phyloP scores from a whole-genome alignment of 2,329 filamentous ascomycete species.

The Fusarium proliferatum region DNA sequence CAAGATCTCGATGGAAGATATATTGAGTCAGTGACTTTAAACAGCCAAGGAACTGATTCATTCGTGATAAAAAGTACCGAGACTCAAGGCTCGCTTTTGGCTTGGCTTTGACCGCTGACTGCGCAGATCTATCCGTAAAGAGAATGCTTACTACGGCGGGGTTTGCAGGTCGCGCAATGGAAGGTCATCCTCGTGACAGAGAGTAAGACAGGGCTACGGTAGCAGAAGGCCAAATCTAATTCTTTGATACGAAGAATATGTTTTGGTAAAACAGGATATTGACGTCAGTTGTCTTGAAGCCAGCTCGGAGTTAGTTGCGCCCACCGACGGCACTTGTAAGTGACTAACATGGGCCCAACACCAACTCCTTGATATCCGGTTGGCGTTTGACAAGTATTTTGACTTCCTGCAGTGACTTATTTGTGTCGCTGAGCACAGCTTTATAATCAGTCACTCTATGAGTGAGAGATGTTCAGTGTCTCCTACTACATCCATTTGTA shows the following conservation, averaged over 20 bases:
- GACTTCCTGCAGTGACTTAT: background rate
- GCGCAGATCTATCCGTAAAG: constrained; percentile 12
- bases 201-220: background rate
- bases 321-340: background rate
- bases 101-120: background rate
- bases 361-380: background rate
- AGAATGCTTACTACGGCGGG: constrained; percentile 1
- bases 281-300: constrained; percentile 13
- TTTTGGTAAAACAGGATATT: background rate
- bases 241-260: background rate
- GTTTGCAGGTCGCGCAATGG: background rate
- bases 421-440: background rate
- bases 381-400: background rate
- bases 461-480: background rate
- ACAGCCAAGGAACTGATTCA: background rate
- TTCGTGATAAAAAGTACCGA: background rate
- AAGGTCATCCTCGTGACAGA: background rate
- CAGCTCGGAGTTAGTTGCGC: background rate
- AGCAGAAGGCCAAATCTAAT: background rate
- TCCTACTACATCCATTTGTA: background rate
- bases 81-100: background rate
- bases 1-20: constrained; percentile 12
- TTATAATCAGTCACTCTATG: background rate
- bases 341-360: background rate
- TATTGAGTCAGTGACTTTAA: background rate